Base-by-base conservation (phyloP, 768 basidiomycete species). In the Coprinopsis sp. region DNA sequence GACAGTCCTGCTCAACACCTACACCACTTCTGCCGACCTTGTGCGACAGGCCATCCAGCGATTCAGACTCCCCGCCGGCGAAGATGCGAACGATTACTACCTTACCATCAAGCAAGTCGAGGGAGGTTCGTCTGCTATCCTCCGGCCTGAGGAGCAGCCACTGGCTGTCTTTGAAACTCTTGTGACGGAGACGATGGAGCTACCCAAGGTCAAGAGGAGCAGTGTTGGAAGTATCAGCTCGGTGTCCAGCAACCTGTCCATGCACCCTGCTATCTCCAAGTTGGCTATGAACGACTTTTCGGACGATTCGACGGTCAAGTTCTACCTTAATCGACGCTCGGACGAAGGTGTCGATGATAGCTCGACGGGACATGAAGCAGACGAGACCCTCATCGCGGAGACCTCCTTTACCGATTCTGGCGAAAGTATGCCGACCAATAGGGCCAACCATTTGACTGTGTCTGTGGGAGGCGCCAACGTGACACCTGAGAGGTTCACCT, bases 261-360 rank as follows among this genome's bases (percentile, higher is more conserved):
- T 90, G 79, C 91, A 97, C 59, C 94, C 95, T 14, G 94, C 96
- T 13, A 99, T 98, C 65, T 84, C 81, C 59, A 90, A 88, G 61
- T 70, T 98, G 31, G 82, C 88, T 36, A 95, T 96, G 91, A 96
- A 94, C 57, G 96, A 98, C 61, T 98, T 94, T 60, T 89, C 89
- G 33, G 96, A 99, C 55, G 96, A 98, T 60, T 92, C 93, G 3
- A 84, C 87, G 0, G 94, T 98, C 67, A 98, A 97, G 65, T 87
- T 98, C 65, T 99, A 96, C 66, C 65, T 98, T 52, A 92, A 97
- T 62, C 73, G 89, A 44, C 70, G 76, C 22, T 61, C 57, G 23
- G 64, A 71, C 44, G 62, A 65, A 6, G 60, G 62, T 13, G 65
- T 51, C 1, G 74, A 75, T 34, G 76, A 76, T 42, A 73, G 66